phyloP scores from a whole-genome alignment of 2,329 filamentous ascomycete species.

The Graphilbum ipis-grandicollis region DNA sequence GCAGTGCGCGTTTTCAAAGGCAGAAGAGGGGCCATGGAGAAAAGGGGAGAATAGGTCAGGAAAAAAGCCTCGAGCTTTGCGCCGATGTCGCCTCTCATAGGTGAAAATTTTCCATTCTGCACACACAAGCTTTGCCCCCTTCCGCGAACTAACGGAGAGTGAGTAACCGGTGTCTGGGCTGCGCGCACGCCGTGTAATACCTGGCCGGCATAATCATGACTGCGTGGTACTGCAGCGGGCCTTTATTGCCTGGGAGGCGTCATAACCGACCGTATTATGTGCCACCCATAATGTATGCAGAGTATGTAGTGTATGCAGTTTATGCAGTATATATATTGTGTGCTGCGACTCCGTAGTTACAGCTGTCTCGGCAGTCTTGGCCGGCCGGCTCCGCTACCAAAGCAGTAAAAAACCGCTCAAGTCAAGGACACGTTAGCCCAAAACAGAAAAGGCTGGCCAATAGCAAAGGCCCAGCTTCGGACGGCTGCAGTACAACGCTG shows the following conservation, averaged over 20 bases:
- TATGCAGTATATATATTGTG: no score
- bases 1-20: background rate
- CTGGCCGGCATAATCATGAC: no score
- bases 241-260: no score
- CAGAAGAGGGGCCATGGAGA: background rate
- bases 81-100: background rate
- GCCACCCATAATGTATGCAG: no score
- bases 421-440: no score
- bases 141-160: background rate
- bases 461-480: background rate
- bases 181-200: no score
- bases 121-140: background rate
- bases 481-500: constrained; percentile 1
- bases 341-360: no score
- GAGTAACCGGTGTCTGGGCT: background rate
- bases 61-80: background rate
- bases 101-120: background rate
- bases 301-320: no score
- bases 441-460: background rate
- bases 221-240: no score
- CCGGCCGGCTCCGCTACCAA: no score
- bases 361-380: no score
- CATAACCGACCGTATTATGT: no score
- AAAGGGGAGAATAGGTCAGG: background rate
- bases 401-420: background rate